phyloP scores from a whole-genome alignment of 2,329 filamentous ascomycete species.

The Hysterium pulicare region DNA sequence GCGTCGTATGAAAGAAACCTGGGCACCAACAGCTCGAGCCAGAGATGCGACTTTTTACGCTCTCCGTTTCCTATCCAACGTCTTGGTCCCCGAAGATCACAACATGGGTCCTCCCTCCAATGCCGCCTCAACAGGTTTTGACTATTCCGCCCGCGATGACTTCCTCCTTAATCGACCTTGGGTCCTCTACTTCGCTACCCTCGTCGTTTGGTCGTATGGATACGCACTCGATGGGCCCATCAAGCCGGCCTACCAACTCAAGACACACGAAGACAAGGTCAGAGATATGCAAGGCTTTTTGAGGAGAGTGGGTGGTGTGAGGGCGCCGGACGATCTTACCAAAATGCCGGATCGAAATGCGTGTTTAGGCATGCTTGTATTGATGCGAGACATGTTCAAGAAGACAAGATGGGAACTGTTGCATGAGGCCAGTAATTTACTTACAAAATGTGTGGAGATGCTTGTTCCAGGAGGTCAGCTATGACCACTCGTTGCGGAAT shows the following conservation, averaged over 20 bases:
- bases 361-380: slow-evolving; percentile 75
- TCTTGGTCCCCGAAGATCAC: slow-evolving; percentile 63
- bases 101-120: slow-evolving; percentile 17
- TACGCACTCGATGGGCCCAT: slow-evolving; percentile 83
- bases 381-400: slow-evolving; percentile 77
- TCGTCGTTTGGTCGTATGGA: slow-evolving; percentile 95
- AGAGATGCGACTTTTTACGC: slow-evolving; percentile 92
- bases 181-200: slow-evolving; percentile 88
- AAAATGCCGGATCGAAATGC: slow-evolving; percentile 72
- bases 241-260: slow-evolving; percentile 50
- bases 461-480: slow-evolving; percentile 31
- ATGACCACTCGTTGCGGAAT: too few relatives aligned
- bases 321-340: slow-evolving; percentile 73
- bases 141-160: slow-evolving; percentile 82
- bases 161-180: slow-evolving; percentile 87
- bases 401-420: slow-evolving; percentile 88
- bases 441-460: slow-evolving; percentile 76
- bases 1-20: slow-evolving; percentile 79
- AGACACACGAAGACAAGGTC: slow-evolving; percentile 62
- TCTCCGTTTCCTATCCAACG: slow-evolving; percentile 80
- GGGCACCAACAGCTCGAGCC: slow-evolving; percentile 85
- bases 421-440: slow-evolving; percentile 76
- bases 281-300: slow-evolving; percentile 79
- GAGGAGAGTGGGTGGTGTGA: slow-evolving; percentile 65
- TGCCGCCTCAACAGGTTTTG: slow-evolving; percentile 33